A percentile compares a stretch with the other conserved stretches of the same genome.
Evolutionary conservation across 1,284 basidiomycete genomes (phyloP).

Genomic region (Cystobasidium pallidum): DNA sequence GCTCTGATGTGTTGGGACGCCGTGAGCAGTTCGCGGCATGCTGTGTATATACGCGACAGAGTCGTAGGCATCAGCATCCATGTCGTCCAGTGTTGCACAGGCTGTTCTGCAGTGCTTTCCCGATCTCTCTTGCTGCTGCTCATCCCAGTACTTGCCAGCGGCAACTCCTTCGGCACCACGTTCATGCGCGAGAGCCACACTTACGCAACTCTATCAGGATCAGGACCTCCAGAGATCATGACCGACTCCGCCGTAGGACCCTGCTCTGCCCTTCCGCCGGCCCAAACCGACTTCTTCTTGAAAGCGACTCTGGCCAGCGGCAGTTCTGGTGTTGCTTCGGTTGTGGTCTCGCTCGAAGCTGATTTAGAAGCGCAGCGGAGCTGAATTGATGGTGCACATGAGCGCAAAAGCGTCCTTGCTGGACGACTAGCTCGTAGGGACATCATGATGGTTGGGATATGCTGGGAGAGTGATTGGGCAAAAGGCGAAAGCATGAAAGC

Average conservation of each 20-base stretch:
- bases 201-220: conserved; percentile 39
- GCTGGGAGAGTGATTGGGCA: background rate
- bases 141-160: no score
- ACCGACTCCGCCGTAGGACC: conserved; percentile 27
- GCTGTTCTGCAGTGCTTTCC: background rate
- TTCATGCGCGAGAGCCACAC: background rate
- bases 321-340: conserved; percentile 5
- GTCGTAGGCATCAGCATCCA: background rate
- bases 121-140: background rate
- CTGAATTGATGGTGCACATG: background rate
- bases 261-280: background rate
- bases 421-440: conserved; percentile 11
- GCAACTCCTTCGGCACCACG: background rate
- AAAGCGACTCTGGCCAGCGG: conserved; percentile 12
- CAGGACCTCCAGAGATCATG: conserved; percentile 36
- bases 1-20: conserved; percentile 39
- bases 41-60: conserved; percentile 4
- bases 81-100: background rate
- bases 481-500: background rate
- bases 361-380: background rate
- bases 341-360: background rate
- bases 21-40: conserved; percentile 45
- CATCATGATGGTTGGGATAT: background rate
- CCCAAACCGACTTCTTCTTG: conserved; percentile 17
- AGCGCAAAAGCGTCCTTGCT: conserved; percentile 1